phyloP scores from a whole-genome alignment of 2,329 filamentous ascomycete species.

The Penicillium sclerotiorum region DNA sequence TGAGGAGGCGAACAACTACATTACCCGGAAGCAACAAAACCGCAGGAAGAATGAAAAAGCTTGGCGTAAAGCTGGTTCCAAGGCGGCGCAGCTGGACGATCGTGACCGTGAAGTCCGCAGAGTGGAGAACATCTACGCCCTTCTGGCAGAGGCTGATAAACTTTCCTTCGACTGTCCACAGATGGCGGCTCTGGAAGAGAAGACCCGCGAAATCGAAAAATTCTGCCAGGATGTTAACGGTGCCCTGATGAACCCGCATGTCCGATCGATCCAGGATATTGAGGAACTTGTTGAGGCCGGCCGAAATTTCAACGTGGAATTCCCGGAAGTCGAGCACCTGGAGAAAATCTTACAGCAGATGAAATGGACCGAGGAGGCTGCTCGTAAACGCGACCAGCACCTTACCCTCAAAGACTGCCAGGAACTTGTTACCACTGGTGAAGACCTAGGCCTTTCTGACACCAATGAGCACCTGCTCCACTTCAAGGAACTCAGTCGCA shows the following conservation, averaged over 20 bases:
- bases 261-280: constrained; percentile 70
- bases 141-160: constrained; percentile 79
- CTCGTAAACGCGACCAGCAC: constrained; percentile 65
- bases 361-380: constrained; percentile 83
- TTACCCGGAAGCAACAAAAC: constrained; percentile 95
- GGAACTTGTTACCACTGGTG: constrained; percentile 75
- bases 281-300: constrained; percentile 91
- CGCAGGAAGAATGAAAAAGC: constrained; percentile 91
- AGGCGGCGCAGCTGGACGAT: constrained; percentile 81
- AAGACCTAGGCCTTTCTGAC: constrained; percentile 73
- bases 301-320: constrained; percentile 85
- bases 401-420: constrained; percentile 77
- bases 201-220: constrained; percentile 77
- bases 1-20: constrained; percentile 94
- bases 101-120: constrained; percentile 81
- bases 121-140: constrained; percentile 81
- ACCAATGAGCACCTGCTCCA: constrained; percentile 78
- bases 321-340: constrained; percentile 82
- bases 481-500: constrained; percentile 73
- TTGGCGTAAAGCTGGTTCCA: constrained; percentile 72
- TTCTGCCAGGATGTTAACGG: constrained; percentile 77
- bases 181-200: constrained; percentile 81
- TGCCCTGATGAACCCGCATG: constrained; percentile 67
- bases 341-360: constrained; percentile 80
- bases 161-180: constrained; percentile 94